phyloP scores from a whole-genome alignment of 805 yeast species.

The Spathaspora hagerdaliae region DNA sequence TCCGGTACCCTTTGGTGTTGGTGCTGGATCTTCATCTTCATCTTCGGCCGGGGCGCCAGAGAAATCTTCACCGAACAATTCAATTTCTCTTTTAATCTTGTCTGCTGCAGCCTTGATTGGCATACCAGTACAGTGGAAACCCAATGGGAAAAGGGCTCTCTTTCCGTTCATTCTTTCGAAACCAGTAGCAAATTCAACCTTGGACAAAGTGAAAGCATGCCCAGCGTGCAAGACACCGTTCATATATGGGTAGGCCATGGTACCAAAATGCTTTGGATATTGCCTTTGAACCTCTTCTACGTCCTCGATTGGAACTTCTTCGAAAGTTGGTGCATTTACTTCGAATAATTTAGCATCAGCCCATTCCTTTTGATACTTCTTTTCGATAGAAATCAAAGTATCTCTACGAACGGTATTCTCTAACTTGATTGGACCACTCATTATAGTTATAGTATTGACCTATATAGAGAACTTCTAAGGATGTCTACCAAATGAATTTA shows the following conservation, averaged over 20 bases:
- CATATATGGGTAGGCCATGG: slow-evolving; percentile 99
- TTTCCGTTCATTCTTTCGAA: slow-evolving; percentile 94
- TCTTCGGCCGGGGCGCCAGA: slow-evolving; percentile 61
- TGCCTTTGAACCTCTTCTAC: slow-evolving; percentile 69
- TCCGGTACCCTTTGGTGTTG: slow-evolving; percentile 23
- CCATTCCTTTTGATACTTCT: slow-evolving; percentile 86
- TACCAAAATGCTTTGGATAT: slow-evolving; percentile 82
- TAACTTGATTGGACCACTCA: slow-evolving; percentile 40
- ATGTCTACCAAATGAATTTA: too few species aligned
- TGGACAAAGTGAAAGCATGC: slow-evolving; percentile 91
- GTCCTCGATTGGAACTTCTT: slow-evolving; percentile 46
- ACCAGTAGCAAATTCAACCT: slow-evolving; percentile 88
- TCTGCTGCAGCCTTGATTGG: slow-evolving; percentile 96
- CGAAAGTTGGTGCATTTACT: slow-evolving; percentile 78
- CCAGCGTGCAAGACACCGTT: slow-evolving; percentile 98
- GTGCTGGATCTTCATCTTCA: slow-evolving; percentile 29
- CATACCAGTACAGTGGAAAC: slow-evolving; percentile 99
- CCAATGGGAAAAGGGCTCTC: slow-evolving; percentile 89
- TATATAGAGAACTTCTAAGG: not conserved
- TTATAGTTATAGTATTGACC: slow-evolving; percentile 8
- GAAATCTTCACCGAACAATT: slow-evolving; percentile 82
- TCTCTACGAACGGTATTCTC: slow-evolving; percentile 91
- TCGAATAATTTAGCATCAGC: slow-evolving; percentile 81
- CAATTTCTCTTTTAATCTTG: slow-evolving; percentile 88
- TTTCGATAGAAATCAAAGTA: slow-evolving; percentile 82